Evolutionary conservation across 495 filamentous ascomycete genomes (phyloP).

Genomic region (Acidiella bohemica): DNA sequence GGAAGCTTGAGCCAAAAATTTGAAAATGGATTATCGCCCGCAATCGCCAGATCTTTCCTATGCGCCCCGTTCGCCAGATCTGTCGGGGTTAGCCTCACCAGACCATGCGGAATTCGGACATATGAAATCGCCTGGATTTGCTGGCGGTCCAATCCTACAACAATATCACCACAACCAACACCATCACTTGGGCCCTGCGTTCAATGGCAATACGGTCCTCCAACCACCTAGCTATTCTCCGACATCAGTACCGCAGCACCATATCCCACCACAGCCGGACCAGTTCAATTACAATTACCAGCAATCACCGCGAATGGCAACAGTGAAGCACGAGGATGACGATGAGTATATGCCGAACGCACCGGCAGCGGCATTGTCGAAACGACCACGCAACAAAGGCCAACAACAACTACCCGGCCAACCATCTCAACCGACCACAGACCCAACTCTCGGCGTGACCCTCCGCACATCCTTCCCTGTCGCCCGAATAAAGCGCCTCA

Average conservation of each 20-base stretch:
- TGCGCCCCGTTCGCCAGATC: constrained; percentile 21
- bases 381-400: constrained; percentile 4
- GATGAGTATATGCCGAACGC: background rate
- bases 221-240: background rate
- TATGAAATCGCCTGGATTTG: constrained; percentile 1
- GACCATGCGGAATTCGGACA: background rate
- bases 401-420: background rate
- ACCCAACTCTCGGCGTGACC: constrained; percentile 38
- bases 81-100: constrained; percentile 13
- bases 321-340: background rate
- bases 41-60: constrained; percentile 19
- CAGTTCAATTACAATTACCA: background rate
- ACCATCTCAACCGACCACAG: constrained; percentile 4
- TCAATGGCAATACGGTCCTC: background rate
- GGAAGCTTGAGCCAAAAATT: background rate
- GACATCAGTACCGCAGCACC: background rate
- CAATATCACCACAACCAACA: background rate
- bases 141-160: constrained; percentile 2
- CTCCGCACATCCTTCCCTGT: constrained; percentile 96
- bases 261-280: background rate
- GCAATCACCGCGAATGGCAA: constrained; percentile 1
- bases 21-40: constrained; percentile 11
- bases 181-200: background rate
- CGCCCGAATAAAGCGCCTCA: constrained; percentile 95
- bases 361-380: constrained; percentile 4